phyloP scores from a whole-genome alignment of 495 filamentous ascomycete species.

The Neurospora pannonica region DNA sequence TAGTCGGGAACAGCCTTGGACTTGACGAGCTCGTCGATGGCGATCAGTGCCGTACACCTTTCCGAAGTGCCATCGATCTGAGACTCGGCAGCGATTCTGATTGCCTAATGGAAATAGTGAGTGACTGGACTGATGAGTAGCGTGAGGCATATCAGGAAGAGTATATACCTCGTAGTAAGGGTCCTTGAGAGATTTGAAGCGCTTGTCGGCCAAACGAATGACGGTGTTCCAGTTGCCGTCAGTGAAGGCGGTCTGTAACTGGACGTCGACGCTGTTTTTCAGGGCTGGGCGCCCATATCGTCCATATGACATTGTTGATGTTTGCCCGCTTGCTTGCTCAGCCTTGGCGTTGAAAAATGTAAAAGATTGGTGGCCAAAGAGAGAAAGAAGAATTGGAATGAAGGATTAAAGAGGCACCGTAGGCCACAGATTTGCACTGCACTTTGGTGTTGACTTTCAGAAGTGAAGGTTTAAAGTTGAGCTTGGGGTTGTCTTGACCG shows the following conservation, averaged over 20 bases:
- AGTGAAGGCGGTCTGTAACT: slow-evolving; percentile 29
- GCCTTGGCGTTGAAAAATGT: neutral
- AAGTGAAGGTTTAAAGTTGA: neutral
- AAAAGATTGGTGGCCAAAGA: neutral
- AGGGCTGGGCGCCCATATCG: slow-evolving; percentile 21
- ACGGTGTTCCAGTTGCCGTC: slow-evolving; percentile 35
- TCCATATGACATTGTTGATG: slow-evolving; percentile 14
- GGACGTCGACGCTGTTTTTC: slow-evolving; percentile 28
- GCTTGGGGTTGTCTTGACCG: neutral
- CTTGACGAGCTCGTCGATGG: slow-evolving; percentile 29
- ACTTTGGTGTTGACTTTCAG: neutral
- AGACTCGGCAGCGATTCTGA: slow-evolving; percentile 36
- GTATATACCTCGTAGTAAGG: slow-evolving; percentile 34
- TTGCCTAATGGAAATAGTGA: slow-evolving; percentile 20
- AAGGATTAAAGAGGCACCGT: neutral
- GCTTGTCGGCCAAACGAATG: slow-evolving; percentile 32
- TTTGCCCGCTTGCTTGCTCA: neutral
- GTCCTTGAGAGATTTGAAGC: slow-evolving; percentile 33
- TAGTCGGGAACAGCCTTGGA: slow-evolving; percentile 28
- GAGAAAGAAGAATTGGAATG: neutral
- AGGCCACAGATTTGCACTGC: neutral
- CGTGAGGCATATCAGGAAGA: neutral
- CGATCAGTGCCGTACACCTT: slow-evolving; percentile 20
- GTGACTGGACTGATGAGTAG: neutral
- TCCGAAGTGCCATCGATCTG: slow-evolving; percentile 31